phyloP scores from a whole-genome alignment of 768 basidiomycete genomes.

The Mycena metata region DNA sequence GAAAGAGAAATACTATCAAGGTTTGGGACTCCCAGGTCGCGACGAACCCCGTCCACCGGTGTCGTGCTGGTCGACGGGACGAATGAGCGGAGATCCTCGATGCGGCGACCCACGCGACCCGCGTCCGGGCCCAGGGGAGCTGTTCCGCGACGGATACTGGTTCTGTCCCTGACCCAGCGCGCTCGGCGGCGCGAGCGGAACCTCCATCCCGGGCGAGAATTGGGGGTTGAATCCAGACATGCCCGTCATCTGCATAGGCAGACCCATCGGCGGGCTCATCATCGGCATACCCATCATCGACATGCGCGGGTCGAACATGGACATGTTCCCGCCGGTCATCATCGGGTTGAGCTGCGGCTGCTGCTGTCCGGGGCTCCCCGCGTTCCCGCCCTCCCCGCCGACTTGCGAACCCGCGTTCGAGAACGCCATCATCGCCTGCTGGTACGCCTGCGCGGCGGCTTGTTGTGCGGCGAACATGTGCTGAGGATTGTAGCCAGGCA shows the following conservation, averaged over 20 bases:
- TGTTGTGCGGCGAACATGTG: conserved; percentile 91
- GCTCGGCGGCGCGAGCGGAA: conserved; percentile 54
- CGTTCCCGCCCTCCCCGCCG: conserved; percentile 67
- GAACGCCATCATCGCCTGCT: conserved; percentile 89
- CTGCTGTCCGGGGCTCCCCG: conserved; percentile 51
- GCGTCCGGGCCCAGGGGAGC: conserved; percentile 63
- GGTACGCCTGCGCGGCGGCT: conserved; percentile 86
- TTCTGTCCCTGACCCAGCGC: conserved; percentile 46
- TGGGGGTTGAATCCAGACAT: conserved; percentile 72
- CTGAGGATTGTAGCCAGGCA: conserved; percentile 72
- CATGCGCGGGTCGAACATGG: conserved; percentile 79
- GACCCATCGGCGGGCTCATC: conserved; percentile 52
- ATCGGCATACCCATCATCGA: conserved; percentile 78
- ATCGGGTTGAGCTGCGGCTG: conserved; percentile 61
- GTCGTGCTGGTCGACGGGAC: conserved; percentile 46
- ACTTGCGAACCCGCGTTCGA: conserved; percentile 81
- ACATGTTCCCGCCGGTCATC: conserved; percentile 71
- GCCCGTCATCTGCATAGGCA: conserved; percentile 74
- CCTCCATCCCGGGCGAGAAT: conserved; percentile 52
- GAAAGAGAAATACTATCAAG: conserved; percentile 35
- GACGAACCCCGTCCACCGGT: conserved; percentile 38
- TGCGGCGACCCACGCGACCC: conserved; percentile 31
- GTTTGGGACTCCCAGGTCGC: conserved; percentile 55
- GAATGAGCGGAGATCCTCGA: conserved; percentile 66
- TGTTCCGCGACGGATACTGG: conserved; percentile 60